A percentile compares a stretch with the other conserved stretches of the same genome.
These are phyloP conservation scores for Epichloe aotearoae DNA, from an alignment of 2,329 filamentous ascomycete genomes.

Conservation along the genomic window DNA sequence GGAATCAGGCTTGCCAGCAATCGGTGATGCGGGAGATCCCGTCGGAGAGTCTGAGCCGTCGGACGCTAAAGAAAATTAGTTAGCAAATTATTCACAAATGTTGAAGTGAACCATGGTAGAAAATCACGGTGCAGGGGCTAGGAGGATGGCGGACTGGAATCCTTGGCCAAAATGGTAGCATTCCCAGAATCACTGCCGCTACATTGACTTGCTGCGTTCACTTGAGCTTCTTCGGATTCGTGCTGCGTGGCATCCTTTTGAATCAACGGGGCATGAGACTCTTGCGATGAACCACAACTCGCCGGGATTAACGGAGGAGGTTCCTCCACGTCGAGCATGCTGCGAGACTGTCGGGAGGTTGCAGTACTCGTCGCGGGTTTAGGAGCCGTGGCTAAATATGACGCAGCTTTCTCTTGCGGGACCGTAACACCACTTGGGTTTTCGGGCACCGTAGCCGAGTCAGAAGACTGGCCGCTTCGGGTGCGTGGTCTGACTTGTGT, in stretches of 20 bases:
- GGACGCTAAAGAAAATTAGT: slow-evolving; percentile 24
- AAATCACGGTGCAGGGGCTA: slow-evolving; percentile 15
- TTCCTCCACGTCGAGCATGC: slow-evolving; percentile 40
- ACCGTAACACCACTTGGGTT: slow-evolving; percentile 22
- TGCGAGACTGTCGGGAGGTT: slow-evolving; percentile 28
- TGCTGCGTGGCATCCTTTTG: slow-evolving; percentile 10
- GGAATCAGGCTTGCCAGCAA: slow-evolving; percentile 24
- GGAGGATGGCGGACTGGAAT: slow-evolving; percentile 13
- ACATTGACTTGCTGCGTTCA: not conserved
- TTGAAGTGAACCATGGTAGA: slow-evolving; percentile 1
- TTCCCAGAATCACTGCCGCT: not conserved
- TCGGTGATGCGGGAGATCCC: slow-evolving; percentile 28
- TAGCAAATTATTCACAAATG: slow-evolving; percentile 1
- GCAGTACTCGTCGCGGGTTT: slow-evolving; percentile 6
- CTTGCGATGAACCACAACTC: slow-evolving; percentile 32
- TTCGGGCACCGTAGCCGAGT: slow-evolving; percentile 10
- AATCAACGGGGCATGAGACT: slow-evolving; percentile 25
- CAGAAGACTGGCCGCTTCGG: slow-evolving; percentile 29
- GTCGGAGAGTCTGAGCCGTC: slow-evolving; percentile 30
- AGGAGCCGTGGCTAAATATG: slow-evolving; percentile 4
- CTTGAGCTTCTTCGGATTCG: not conserved
- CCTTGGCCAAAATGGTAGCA: not conserved
- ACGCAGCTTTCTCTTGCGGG: slow-evolving; percentile 7
- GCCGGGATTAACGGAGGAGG: slow-evolving; percentile 31
- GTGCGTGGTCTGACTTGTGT: slow-evolving; percentile 31